Evolutionary conservation across 192 early-diverging fungal species (phyloP), one percentile per base, ranked within the genome.

Genomic region (Backusella psychrophila): DNA sequence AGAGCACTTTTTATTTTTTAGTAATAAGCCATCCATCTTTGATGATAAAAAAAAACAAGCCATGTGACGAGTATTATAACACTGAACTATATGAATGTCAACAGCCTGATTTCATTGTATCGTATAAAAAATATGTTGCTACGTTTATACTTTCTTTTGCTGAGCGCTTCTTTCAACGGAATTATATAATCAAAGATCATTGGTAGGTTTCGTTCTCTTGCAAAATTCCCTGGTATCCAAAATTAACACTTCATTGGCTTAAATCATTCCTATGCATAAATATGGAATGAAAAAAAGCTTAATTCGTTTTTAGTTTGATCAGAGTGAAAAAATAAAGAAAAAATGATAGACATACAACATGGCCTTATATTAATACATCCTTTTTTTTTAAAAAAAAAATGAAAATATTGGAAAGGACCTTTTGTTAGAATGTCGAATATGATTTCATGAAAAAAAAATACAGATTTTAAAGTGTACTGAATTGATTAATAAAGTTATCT

Each of bases 1-100:
- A 56, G n/a, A 56, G 53, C 53, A 56, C 53, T 56, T 56, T 56
- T 56, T 56, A 56, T 56, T 56, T 56, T 53, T 56, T 56, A 21
- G 52, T n/a, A 53, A 53, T 8, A 6, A 21, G 19, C 19, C 19
- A 56, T 52, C 49, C n/a, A 53, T 53, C n/a, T 53, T 11, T 53
- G 53, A 21, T 9, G n/a, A 11, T 21, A 56, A 26, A 21, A 21
- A 21, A n/a, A 56, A 8, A 21, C 1, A 56, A 56, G 8, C n/a
- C 53, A 56, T 56, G n/a, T 56, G 53, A 56, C n/a, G 21, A 44
- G 21, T 21, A 56, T 21, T 23, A 11, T 21, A 21, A 2, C n/a
- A 2, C 9, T 56, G 53, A 56, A 56, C 19, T 3, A 23, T 21
- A 21, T 56, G 19, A 56, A 56, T 21, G 17, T 14, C 42, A 44